Base-by-base conservation (phyloP, 2,329 filamentous ascomycete species). In the Aspergillus ibericus region DNA sequence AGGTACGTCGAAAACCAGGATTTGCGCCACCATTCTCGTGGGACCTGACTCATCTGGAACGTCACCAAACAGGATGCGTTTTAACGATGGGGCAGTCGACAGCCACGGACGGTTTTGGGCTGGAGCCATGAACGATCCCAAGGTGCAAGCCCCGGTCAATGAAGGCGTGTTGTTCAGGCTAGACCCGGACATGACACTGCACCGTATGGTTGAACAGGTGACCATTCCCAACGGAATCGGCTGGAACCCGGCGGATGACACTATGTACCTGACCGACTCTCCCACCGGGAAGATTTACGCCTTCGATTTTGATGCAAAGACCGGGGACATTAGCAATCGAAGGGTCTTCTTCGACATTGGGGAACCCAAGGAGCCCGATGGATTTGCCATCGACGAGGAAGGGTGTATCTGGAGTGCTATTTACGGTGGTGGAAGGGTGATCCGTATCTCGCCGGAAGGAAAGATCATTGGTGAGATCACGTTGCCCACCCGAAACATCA, bases 391-490 rank as follows among this genome's bases (percentile, higher is more conserved):
- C 68, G 93, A 97, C 70, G 84, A 83, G 44, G 86, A 96, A 55
- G 92, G 92, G n/a, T 88, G 89, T 77, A 82, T 96, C 68, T 97
- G 93, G 93, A 88, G 90, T 61, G 90, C 91, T 7, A 81, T 95
- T n/a, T 95, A 91, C 71, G 92, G 92, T 55, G 90, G 89, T 62
- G 81, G 84, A 59, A 84, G 86, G 60, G 90, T 96, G 22, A 78
- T 96, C 64, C 86, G 89, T 72, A 88, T 96, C 69, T 85, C 83
- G 49, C 85, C 87, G 4, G 75, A 83, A 52, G 92, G 91, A 2
- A 79, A 87, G 68, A 76, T 96, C 29, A 80, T 93, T 5, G 92
- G 90, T 6, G 85, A 92, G 77, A 82, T 97, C 63, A 82, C 79
- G 56, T 78, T 96, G 63, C 92, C 92, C 4, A 96, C 92, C 12